phyloP scores from a whole-genome alignment of 257 asterid species.

The Petunia secreta region DNA sequence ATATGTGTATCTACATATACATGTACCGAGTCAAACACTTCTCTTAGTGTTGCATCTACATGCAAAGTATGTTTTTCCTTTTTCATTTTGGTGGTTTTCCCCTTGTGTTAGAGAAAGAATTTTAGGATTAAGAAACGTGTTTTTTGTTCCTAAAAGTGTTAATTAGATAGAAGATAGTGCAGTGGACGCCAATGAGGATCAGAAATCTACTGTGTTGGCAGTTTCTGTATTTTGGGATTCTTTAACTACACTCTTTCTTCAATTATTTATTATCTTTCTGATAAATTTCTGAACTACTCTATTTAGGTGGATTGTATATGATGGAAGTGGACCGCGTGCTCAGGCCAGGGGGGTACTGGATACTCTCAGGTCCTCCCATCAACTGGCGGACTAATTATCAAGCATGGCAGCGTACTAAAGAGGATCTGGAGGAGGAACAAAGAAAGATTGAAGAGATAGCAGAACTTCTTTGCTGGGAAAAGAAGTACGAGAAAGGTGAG shows the following conservation, averaged over 20 bases:
- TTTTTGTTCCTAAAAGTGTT: constrained; percentile 14
- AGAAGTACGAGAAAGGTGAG: constrained; percentile 43
- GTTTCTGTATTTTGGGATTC: not conserved
- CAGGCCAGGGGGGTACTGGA: constrained; percentile 55
- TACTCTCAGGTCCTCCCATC: constrained; percentile 55
- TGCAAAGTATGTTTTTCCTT: constrained; percentile 5
- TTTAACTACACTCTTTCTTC: too few relatives aligned
- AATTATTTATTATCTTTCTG: not conserved
- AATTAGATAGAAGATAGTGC: constrained; percentile 4
- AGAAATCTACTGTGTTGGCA: not conserved
- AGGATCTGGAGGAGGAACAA: constrained; percentile 46
- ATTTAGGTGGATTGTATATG: constrained; percentile 45
- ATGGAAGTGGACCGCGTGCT: constrained; percentile 51
- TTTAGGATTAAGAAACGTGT: not conserved
- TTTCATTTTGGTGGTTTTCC: not conserved
- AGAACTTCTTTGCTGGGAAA: constrained; percentile 49
- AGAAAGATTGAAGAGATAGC: constrained; percentile 45
- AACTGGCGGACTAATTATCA: constrained; percentile 42
- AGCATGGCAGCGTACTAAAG: constrained; percentile 42
- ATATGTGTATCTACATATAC: not conserved
- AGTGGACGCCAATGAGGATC: not conserved
- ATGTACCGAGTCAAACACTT: constrained; percentile 11
- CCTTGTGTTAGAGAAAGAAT: constrained; percentile 14
- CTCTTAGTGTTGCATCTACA: not conserved
- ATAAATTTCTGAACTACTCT: not conserved